Conservation (phyloP, 208 protist species). For the Trypanosoma caninum region DNA sequence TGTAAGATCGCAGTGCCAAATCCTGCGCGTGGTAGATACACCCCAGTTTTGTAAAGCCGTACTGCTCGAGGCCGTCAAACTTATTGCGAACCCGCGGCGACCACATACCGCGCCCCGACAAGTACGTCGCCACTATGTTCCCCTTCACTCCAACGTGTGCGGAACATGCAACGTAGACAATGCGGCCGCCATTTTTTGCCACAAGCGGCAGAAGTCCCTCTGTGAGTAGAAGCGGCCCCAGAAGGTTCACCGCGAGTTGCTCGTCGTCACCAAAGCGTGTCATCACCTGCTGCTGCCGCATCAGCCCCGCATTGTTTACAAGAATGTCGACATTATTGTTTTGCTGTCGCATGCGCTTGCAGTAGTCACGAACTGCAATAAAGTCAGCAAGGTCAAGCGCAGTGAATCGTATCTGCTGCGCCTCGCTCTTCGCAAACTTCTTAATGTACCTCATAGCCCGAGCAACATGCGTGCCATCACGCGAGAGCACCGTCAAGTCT, state of each 20-base stretch:
- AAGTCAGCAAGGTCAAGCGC: slow-evolving; percentile 70
- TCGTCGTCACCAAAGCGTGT: slow-evolving; percentile 74
- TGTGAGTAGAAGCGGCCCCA: slow-evolving; percentile 72
- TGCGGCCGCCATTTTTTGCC: slow-evolving; percentile 43
- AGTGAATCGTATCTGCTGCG: slow-evolving; percentile 41
- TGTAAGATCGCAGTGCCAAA: slow-evolving; percentile 65
- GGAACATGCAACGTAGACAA: slow-evolving; percentile 76
- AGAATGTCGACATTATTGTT: slow-evolving; percentile 50
- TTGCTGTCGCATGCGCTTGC: slow-evolving; percentile 42
- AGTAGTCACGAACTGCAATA: slow-evolving; percentile 70
- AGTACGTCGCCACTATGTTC: slow-evolving; percentile 54
- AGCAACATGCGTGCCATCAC: slow-evolving; percentile 36
- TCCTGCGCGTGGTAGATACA: slow-evolving; percentile 82
- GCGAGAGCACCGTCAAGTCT: slow-evolving; percentile 50
- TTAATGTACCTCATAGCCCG: slow-evolving; percentile 36
- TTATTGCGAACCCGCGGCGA: slow-evolving; percentile 46
- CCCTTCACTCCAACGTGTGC: slow-evolving; percentile 61
- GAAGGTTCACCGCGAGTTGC: slow-evolving; percentile 74
- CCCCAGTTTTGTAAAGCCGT: slow-evolving; percentile 84
- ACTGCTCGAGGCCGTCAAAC: slow-evolving; percentile 82
- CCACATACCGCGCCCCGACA: slow-evolving; percentile 71
- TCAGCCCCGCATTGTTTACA: slow-evolving; percentile 70
- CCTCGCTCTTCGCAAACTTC: background rate
- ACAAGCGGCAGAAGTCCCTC: slow-evolving; percentile 79
- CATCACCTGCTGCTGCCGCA: slow-evolving; percentile 46